Evolutionary conservation across 164 flowering plant genomes (phyloP).

Genomic region (Umbellularia californica): DNA sequence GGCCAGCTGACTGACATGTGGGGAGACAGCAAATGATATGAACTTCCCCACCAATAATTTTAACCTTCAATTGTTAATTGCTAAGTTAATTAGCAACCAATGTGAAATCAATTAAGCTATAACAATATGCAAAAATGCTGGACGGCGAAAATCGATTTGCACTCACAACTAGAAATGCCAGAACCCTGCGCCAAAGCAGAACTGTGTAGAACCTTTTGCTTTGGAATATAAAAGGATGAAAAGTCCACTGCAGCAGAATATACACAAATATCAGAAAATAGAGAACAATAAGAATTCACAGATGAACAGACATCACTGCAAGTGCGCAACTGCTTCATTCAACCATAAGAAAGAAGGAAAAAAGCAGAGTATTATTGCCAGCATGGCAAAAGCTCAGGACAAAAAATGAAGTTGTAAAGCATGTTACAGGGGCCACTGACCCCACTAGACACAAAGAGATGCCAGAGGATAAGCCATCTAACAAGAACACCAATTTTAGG

Average conservation of each 20-base stretch:
- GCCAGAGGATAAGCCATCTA: too few relatives aligned
- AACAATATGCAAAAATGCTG: not conserved
- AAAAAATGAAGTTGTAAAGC: too few relatives aligned
- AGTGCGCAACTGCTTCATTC: not conserved
- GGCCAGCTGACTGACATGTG: not conserved
- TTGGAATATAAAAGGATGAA: slow-evolving; percentile 89
- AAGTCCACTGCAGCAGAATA: slow-evolving; percentile 85
- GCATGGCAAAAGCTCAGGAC: too few relatives aligned
- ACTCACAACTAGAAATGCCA: slow-evolving; percentile 96
- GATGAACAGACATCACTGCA: not conserved
- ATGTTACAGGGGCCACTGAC: too few relatives aligned
- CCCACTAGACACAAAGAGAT: too few relatives aligned
- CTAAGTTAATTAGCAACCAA: not conserved
- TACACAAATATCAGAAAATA: slow-evolving; percentile 1
- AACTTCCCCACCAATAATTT: not conserved
- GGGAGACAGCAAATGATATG: not conserved
- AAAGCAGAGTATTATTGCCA: too few relatives aligned
- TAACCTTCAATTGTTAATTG: not conserved
- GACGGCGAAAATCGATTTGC: not conserved
- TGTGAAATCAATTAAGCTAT: not conserved
- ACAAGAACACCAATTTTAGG: too few relatives aligned
- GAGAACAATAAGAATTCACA: not conserved
- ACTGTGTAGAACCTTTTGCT: slow-evolving; percentile 95
- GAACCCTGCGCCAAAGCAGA: slow-evolving; percentile 91
- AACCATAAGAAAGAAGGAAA: not conserved